Conservation (phyloP, 1,284 basidiomycete genomes). For the Malassezia slooffiae region DNA sequence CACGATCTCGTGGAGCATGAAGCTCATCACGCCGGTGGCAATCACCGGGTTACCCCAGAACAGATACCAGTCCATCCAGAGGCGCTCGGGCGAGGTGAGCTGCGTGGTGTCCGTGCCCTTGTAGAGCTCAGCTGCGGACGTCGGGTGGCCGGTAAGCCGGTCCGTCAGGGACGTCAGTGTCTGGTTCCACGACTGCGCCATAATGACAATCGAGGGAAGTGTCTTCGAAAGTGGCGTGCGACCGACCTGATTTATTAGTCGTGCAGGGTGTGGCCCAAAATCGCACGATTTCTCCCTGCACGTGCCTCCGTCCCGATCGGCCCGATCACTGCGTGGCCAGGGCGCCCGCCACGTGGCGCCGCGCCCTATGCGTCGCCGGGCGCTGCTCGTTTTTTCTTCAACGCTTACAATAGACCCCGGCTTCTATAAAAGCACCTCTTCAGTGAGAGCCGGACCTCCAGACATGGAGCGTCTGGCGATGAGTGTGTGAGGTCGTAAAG, state of each 20-base stretch:
- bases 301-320: too few species aligned
- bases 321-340: too few species aligned
- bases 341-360: slow-evolving; percentile 1
- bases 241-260: background rate
- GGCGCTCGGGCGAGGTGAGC: slow-evolving; percentile 33
- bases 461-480: slow-evolving; percentile 6
- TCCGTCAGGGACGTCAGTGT: slow-evolving; percentile 7
- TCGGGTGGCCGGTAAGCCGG: slow-evolving; percentile 18
- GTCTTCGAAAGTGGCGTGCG: background rate
- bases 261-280: slow-evolving; percentile 2
- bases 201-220: background rate
- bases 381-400: background rate
- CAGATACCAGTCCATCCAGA: slow-evolving; percentile 49
- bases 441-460: slow-evolving; percentile 9
- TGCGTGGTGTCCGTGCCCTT: slow-evolving; percentile 23
- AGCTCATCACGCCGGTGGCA: slow-evolving; percentile 87
- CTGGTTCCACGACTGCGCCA: slow-evolving; percentile 3
- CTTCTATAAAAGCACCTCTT: slow-evolving; percentile 19
- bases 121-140: slow-evolving; percentile 48
- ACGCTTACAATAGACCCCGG: slow-evolving; percentile 19
- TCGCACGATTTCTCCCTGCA: slow-evolving; percentile 13
- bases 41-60: slow-evolving; percentile 66
- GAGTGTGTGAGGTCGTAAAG: slow-evolving; percentile 21
- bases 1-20: slow-evolving; percentile 86
- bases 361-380: background rate